Conservation (phyloP, 352 stramenopile genomes). For the Globisporangium nagaii region DNA sequence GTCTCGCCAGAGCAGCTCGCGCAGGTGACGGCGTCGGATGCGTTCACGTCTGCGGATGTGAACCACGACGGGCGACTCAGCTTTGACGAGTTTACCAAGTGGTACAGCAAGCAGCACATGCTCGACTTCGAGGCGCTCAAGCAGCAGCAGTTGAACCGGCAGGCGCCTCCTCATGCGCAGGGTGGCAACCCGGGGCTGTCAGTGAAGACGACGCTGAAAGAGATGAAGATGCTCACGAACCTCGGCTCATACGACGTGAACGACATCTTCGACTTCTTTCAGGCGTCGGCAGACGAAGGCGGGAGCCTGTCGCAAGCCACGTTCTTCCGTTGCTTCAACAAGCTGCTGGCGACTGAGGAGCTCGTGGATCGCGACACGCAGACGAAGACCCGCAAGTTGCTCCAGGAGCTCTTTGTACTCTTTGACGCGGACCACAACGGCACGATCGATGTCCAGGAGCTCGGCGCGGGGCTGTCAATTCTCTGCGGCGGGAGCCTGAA, state of each 20-base stretch:
- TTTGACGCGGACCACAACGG: slow-evolving; percentile 83
- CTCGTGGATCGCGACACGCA: slow-evolving; percentile 29
- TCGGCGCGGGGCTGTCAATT: slow-evolving; percentile 83
- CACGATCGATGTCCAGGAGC: slow-evolving; percentile 79
- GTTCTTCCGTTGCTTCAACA: slow-evolving; percentile 85
- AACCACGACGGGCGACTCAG: slow-evolving; percentile 70
- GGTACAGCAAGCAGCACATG: slow-evolving; percentile 51
- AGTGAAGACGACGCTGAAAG: slow-evolving; percentile 37
- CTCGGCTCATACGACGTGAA: slow-evolving; percentile 77
- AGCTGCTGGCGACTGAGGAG: slow-evolving; percentile 51
- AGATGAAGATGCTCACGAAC: slow-evolving; percentile 81
- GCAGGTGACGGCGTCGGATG: slow-evolving; percentile 55
- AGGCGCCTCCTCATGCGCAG: slow-evolving; percentile 8
- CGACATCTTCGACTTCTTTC: slow-evolving; percentile 86
- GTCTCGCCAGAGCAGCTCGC: slow-evolving; percentile 75
- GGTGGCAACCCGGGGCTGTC: background rate
- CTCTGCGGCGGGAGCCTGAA: slow-evolving; percentile 69
- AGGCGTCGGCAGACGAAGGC: slow-evolving; percentile 50
- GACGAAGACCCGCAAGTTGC: slow-evolving; percentile 34
- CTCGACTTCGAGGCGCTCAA: slow-evolving; percentile 13
- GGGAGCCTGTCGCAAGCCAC: slow-evolving; percentile 57
- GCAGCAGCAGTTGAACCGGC: background rate
- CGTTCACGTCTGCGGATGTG: slow-evolving; percentile 51
- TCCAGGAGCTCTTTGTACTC: slow-evolving; percentile 72
- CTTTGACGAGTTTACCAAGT: slow-evolving; percentile 82